Conservation (phyloP, 164 flowering plant genomes). For the Stephania yunnanensis region DNA sequence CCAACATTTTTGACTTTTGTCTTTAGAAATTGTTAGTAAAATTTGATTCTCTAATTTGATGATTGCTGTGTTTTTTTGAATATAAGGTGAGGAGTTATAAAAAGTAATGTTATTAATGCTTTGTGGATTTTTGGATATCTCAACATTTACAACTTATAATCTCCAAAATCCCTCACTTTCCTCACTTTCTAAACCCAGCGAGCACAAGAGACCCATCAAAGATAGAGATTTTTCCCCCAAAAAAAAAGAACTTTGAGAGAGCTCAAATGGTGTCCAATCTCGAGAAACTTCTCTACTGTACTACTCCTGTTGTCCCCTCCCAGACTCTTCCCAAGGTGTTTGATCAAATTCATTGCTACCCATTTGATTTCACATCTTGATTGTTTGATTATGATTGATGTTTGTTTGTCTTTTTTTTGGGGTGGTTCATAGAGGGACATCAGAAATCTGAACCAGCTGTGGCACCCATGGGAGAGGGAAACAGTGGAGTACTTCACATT, state of each 20-base stretch:
- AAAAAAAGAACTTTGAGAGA: slow-evolving; percentile 31
- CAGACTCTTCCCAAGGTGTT: slow-evolving; percentile 70
- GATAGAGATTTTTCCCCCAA: neutral
- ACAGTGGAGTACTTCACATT: slow-evolving; percentile 71
- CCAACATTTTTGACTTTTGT: neutral
- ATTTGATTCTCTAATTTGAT: neutral
- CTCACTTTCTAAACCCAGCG: neutral
- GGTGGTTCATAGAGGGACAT: slow-evolving; percentile 41
- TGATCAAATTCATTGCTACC: neutral
- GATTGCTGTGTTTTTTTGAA: neutral
- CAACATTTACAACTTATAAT: neutral
- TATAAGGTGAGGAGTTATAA: neutral
- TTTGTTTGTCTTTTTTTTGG: neutral
- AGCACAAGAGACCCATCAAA: neutral
- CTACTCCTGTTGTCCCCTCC: slow-evolving; percentile 71
- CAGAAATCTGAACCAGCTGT: slow-evolving; percentile 57
- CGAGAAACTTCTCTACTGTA: slow-evolving; percentile 65
- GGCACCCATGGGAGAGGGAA: slow-evolving; percentile 92
- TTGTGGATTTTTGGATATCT: neutral
- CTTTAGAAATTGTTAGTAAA: neutral
- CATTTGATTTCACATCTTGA: neutral
- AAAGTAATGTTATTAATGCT: neutral
- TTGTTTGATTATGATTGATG: neutral
- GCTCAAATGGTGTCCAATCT: slow-evolving; percentile 64
- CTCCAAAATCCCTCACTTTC: neutral